Conservation (phyloP, 169 alveolate species). For the Ichthyophthirius multifiliis region DNA sequence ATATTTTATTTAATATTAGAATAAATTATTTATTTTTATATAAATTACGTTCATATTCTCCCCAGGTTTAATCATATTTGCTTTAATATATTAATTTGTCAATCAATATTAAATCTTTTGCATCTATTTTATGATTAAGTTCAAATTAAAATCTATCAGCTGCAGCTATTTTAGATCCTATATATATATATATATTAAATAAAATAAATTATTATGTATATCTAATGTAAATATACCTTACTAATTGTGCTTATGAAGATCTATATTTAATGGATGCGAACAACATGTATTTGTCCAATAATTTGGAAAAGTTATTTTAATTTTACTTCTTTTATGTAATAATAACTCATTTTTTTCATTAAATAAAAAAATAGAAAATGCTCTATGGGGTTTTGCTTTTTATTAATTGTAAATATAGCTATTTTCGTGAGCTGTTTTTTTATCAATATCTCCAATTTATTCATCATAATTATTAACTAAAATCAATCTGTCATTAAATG, state of each 20-base stretch:
- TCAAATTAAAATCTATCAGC: slow-evolving; percentile 66
- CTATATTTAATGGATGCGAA: slow-evolving; percentile 65
- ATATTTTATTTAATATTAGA: background rate
- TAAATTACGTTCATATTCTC: slow-evolving; percentile 64
- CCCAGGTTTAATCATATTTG: slow-evolving; percentile 57
- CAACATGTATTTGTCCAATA: slow-evolving; percentile 85
- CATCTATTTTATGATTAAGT: slow-evolving; percentile 50
- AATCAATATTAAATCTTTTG: slow-evolving; percentile 36
- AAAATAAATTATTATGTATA: background rate
- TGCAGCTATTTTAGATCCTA: slow-evolving; percentile 57
- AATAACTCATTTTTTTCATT: slow-evolving; percentile 60
- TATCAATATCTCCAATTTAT: slow-evolving; percentile 56
- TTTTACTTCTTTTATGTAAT: slow-evolving; percentile 59
- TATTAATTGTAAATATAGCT: slow-evolving; percentile 23
- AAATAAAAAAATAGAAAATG: slow-evolving; percentile 75
- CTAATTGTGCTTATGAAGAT: slow-evolving; percentile 25
- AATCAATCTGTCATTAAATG: slow-evolving; percentile 41
- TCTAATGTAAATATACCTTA: background rate
- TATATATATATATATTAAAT: background rate
- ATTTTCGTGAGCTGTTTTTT: slow-evolving; percentile 63
- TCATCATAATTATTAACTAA: slow-evolving; percentile 68
- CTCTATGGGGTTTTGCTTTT: slow-evolving; percentile 77
- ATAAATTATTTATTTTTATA: background rate
- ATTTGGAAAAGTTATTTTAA: slow-evolving; percentile 77
- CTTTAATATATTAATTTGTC: slow-evolving; percentile 68